Evolutionary conservation across 202 grass and related monocot species (phyloP).

Genomic region (Carex arenaria): DNA sequence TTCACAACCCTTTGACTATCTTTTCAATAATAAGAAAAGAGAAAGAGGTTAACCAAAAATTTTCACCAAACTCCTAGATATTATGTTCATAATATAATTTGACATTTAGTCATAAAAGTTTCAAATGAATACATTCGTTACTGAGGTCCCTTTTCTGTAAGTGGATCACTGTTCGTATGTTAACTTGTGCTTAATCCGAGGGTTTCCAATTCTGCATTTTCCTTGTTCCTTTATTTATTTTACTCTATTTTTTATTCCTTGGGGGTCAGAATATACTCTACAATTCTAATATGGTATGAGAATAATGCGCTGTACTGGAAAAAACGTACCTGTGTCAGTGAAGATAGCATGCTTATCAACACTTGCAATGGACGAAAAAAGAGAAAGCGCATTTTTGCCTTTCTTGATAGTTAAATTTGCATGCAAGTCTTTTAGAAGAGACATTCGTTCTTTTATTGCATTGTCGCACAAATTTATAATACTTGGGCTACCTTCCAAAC

Average conservation of each 20-base stretch:
- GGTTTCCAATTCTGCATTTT: background rate
- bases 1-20: conserved; percentile 70
- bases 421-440: conserved; percentile 49
- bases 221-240: background rate
- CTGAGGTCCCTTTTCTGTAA: background rate
- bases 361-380: conserved; percentile 67
- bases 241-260: background rate
- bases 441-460: conserved; percentile 45
- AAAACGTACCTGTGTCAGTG: conserved; percentile 62
- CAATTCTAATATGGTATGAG: background rate
- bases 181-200: background rate
- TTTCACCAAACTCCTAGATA: background rate
- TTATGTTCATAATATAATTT: conserved; percentile 20
- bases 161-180: background rate
- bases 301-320: background rate
- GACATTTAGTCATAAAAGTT: background rate
- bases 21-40: conserved; percentile 28
- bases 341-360: conserved; percentile 53
- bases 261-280: background rate
- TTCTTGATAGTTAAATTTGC: conserved; percentile 25
- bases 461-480: conserved; percentile 46
- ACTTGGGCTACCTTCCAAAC: conserved; percentile 49
- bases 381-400: background rate
- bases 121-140: background rate
- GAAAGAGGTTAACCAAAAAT: conserved; percentile 10